Evolutionary conservation across 192 early-diverging fungal species (phyloP).

Genomic region (Mortierella hygrophila): DNA sequence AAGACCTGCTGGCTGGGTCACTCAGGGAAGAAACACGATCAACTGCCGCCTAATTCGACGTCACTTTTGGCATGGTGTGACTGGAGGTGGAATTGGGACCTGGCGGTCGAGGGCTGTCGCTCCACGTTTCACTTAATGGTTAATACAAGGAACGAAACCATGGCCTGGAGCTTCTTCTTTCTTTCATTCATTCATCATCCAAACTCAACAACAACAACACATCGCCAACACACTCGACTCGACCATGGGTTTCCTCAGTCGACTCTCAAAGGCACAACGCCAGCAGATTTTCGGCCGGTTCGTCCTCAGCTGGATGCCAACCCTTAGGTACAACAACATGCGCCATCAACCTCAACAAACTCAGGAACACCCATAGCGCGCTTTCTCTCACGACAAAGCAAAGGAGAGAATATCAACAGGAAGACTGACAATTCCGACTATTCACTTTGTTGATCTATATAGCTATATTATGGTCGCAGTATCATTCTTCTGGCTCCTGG

Average conservation of each 20-base stretch:
- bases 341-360: not conserved
- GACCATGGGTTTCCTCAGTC: constrained; percentile 38
- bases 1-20: not conserved
- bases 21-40: not conserved
- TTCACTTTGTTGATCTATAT: not conserved
- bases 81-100: not conserved
- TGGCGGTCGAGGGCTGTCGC: not conserved
- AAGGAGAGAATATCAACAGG: not conserved
- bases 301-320: constrained; percentile 43
- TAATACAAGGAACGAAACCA: not conserved
- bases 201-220: not conserved
- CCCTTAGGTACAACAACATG: constrained; percentile 29
- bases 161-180: not conserved
- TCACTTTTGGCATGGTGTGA: not conserved
- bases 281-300: constrained; percentile 39
- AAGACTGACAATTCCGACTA: not conserved
- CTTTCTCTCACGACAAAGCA: not conserved
- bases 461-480: constrained; percentile 71
- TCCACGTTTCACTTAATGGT: not conserved
- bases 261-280: constrained; percentile 42
- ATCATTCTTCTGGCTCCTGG: constrained; percentile 73
- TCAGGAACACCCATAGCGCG: not conserved
- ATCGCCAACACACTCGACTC: not conserved
- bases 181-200: not conserved
- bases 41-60: not conserved